phyloP scores from a whole-genome alignment of 1,284 basidiomycete species.

The Schizopora paradoxa region DNA sequence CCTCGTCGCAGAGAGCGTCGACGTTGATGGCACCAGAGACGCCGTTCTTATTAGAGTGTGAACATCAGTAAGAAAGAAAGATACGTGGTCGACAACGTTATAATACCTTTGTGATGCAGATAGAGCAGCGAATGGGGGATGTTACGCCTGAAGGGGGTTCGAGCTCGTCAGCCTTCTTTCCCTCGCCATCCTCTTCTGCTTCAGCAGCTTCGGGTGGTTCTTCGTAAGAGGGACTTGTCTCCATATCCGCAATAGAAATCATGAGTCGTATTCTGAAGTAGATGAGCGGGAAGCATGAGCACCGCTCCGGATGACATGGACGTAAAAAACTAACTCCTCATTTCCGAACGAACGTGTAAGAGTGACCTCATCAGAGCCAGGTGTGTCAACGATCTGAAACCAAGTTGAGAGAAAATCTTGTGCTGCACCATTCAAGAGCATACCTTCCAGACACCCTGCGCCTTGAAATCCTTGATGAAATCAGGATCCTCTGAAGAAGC shows the following conservation, averaged over 20 bases:
- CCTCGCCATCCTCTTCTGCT: constrained; percentile 33
- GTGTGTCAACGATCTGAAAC: constrained; percentile 62
- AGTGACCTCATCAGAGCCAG: constrained; percentile 79
- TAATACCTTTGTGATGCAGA: constrained; percentile 88
- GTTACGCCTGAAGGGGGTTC: no score
- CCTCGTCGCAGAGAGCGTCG: constrained; percentile 81
- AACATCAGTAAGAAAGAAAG: constrained; percentile 8
- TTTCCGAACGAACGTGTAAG: constrained; percentile 85
- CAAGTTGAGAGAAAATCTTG: neutral
- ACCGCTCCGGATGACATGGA: constrained; percentile 19
- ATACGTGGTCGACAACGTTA: constrained; percentile 12
- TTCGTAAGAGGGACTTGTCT: constrained; percentile 36
- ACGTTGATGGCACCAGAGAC: constrained; percentile 66
- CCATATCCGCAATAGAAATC: constrained; percentile 81
- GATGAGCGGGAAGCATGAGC: constrained; percentile 6
- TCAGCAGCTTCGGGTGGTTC: no score
- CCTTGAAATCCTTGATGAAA: constrained; percentile 24
- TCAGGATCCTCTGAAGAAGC: constrained; percentile 8
- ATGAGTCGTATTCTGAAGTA: constrained; percentile 62
- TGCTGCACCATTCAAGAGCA: constrained; percentile 1
- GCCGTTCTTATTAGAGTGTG: constrained; percentile 29
- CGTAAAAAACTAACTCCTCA: constrained; percentile 84
- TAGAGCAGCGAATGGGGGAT: constrained; percentile 73
- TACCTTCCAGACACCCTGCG: constrained; percentile 19
- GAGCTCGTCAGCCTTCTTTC: constrained; percentile 36